Percentiles rank a stretch among this genome's conserved stretches.
These are phyloP conservation scores for Ilex aquifolium DNA, from an alignment of 257 asterid species.

Conservation along the genomic window DNA sequence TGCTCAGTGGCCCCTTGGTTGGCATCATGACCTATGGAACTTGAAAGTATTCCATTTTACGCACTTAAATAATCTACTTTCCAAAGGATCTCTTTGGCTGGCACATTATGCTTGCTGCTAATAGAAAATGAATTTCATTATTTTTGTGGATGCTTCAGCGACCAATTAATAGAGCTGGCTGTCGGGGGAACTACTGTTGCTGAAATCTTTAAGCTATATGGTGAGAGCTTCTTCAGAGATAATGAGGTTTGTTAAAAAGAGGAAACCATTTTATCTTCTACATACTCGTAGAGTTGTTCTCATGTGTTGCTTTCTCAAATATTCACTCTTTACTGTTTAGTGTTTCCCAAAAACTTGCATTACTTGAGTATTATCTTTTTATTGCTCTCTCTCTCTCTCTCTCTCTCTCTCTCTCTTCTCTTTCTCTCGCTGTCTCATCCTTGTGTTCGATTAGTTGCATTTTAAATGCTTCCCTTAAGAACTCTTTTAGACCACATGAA, in stretches of 20 bases:
- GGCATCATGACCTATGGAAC: not conserved
- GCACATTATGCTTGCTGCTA: not conserved
- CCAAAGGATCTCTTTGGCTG: too few relatives aligned
- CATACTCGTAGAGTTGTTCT: not conserved
- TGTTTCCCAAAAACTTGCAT: too few relatives aligned
- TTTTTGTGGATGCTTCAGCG: constrained; percentile 47
- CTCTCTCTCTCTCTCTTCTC: too few relatives aligned
- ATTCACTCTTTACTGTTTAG: too few relatives aligned
- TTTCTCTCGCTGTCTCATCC: not conserved
- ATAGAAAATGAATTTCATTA: not conserved
- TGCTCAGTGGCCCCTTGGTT: not conserved
- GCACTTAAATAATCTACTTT: constrained; percentile 1
- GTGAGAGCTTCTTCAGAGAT: constrained; percentile 73
- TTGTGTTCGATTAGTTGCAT: too few relatives aligned
- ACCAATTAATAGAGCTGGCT: constrained; percentile 60
- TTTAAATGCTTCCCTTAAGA: too few relatives aligned
- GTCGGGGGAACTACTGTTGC: constrained; percentile 63
- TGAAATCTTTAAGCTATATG: constrained; percentile 62
- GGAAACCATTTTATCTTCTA: not conserved
- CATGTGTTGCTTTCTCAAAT: not conserved
- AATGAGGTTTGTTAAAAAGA: constrained; percentile 49
- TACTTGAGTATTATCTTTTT: too few relatives aligned
- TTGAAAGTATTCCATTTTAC: constrained; percentile 1
- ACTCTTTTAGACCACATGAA: too few relatives aligned
- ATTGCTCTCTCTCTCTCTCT: too few relatives aligned